Percentiles rank a stretch among this genome's conserved stretches.
Evolutionary conservation across 179 eudicot species (phyloP).

Genomic region (Patellifolia procumbens): DNA sequence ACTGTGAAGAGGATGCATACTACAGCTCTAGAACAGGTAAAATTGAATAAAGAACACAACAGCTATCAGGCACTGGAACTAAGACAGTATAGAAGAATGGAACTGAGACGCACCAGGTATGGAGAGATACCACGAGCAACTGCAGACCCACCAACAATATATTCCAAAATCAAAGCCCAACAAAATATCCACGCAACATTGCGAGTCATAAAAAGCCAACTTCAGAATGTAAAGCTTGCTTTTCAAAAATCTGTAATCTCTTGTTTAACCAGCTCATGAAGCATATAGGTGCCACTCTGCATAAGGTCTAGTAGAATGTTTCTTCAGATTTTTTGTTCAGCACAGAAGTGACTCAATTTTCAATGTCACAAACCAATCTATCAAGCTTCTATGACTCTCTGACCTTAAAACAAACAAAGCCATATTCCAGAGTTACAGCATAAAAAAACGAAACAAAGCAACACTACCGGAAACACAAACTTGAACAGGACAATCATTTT

Average conservation of each 20-base stretch:
- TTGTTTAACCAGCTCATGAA: neutral
- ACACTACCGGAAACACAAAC: too few relatives aligned
- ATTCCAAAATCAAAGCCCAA: conserved; percentile 91
- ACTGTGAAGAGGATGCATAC: neutral
- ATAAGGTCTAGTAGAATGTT: too few relatives aligned
- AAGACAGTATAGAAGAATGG: conserved; percentile 16
- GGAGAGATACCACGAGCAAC: conserved; percentile 99
- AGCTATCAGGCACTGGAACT: neutral
- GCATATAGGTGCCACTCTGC: neutral
- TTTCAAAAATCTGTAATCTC: neutral
- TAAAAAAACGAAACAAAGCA: too few relatives aligned
- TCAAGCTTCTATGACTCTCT: too few relatives aligned
- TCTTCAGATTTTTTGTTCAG: too few relatives aligned
- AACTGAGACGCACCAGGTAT: conserved; percentile 59
- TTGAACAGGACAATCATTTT: too few relatives aligned
- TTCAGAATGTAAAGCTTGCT: conserved; percentile 15
- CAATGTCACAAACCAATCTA: too few relatives aligned
- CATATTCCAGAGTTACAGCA: too few relatives aligned
- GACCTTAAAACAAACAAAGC: too few relatives aligned
- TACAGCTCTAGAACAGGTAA: neutral
- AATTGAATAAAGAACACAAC: neutral
- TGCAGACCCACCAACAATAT: too few relatives aligned
- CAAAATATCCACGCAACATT: conserved; percentile 96
- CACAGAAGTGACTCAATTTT: too few relatives aligned
- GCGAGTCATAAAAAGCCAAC: conserved; percentile 29